phyloP scores from a whole-genome alignment of 1,284 basidiomycete genomes.

The Ustilago xerochloae region DNA sequence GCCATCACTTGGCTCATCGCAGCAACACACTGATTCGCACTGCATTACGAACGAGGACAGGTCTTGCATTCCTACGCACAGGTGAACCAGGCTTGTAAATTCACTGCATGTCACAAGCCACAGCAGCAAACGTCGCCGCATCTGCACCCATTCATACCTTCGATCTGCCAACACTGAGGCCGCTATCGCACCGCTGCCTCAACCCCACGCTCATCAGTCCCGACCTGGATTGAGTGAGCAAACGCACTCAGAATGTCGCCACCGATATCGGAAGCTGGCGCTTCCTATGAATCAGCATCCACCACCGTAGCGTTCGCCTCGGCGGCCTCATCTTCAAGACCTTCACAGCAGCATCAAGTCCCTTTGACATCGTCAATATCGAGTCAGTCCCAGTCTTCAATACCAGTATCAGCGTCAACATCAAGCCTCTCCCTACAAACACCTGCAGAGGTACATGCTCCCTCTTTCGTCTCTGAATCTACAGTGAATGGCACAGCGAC shows the following conservation, averaged over 20 bases:
- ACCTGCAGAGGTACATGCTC: background rate
- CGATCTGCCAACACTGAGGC: too few species aligned
- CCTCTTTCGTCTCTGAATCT: conserved; percentile 24
- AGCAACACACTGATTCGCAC: too few species aligned
- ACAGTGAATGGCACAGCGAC: conserved; percentile 2
- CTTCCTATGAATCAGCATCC: conserved; percentile 1
- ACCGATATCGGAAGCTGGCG: conserved; percentile 14
- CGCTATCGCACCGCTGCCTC: too few species aligned
- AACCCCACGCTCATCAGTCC: background rate
- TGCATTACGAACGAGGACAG: too few species aligned
- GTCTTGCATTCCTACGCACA: too few species aligned
- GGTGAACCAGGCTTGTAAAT: too few species aligned
- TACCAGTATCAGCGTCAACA: conserved; percentile 6
- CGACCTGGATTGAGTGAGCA: background rate
- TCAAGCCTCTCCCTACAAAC: background rate
- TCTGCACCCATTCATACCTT: too few species aligned
- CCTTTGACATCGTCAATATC: background rate
- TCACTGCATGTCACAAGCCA: too few species aligned
- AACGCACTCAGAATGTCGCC: conserved; percentile 12
- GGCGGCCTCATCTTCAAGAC: background rate
- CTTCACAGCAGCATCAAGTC: background rate
- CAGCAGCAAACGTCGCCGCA: too few species aligned
- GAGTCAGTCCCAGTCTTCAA: background rate
- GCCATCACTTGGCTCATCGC: conserved; percentile 1
- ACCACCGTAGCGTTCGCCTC: too few species aligned